Evolutionary conservation across 2,329 filamentous ascomycete genomes (phyloP).

Genomic region (Fusarium concolor): DNA sequence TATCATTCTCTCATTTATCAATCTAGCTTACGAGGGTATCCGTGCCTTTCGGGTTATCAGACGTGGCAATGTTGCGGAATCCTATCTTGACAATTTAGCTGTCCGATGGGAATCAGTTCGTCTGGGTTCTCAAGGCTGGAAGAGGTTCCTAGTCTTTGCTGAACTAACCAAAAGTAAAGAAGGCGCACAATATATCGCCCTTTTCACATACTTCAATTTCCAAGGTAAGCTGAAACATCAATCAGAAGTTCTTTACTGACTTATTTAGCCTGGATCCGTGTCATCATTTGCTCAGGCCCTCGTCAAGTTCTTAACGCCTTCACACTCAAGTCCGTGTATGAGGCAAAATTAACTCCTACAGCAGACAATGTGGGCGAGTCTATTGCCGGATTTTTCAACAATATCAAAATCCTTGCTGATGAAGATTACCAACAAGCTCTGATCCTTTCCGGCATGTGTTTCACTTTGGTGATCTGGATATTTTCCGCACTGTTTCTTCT

Average conservation of each 20-base stretch:
- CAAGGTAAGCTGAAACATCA: slow-evolving; percentile 61
- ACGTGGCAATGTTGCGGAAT: slow-evolving; percentile 87
- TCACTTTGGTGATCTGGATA: slow-evolving; percentile 90
- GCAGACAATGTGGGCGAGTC: slow-evolving; percentile 67
- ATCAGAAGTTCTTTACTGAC: slow-evolving; percentile 22
- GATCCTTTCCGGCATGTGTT: slow-evolving; percentile 90
- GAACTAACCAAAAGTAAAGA: slow-evolving; percentile 92
- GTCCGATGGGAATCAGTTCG: slow-evolving; percentile 86
- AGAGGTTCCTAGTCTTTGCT: slow-evolving; percentile 91
- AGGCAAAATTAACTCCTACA: slow-evolving; percentile 73
- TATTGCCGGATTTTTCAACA: slow-evolving; percentile 83
- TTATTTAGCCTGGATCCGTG: slow-evolving; percentile 80
- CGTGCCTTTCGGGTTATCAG: slow-evolving; percentile 84
- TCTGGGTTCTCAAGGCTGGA: slow-evolving; percentile 81
- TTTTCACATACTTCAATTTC: slow-evolving; percentile 89
- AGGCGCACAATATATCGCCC: slow-evolving; percentile 87
- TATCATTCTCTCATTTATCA: slow-evolving; percentile 89
- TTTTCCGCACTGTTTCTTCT: slow-evolving; percentile 81
- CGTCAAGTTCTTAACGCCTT: slow-evolving; percentile 91
- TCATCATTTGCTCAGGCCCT: slow-evolving; percentile 90
- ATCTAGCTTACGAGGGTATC: slow-evolving; percentile 83
- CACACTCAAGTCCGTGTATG: slow-evolving; percentile 87
- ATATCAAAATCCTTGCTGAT: slow-evolving; percentile 78
- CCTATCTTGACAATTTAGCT: slow-evolving; percentile 89
- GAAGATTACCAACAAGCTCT: slow-evolving; percentile 82